Base-by-base conservation (phyloP, 768 basidiomycete species). In the Lactarius tabidus region DNA sequence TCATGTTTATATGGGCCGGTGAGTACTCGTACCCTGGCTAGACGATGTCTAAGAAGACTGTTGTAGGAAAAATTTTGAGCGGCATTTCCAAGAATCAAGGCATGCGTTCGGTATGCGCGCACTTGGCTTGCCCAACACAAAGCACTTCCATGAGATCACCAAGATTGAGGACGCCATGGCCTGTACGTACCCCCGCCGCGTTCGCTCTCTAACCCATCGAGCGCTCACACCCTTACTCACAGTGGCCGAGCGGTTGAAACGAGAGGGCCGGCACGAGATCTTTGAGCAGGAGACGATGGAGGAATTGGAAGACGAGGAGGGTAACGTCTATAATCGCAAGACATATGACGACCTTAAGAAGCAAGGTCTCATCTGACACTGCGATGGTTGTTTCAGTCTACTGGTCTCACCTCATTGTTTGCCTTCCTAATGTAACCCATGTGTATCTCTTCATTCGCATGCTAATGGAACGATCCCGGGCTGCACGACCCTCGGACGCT, bases 21-120 rank as follows among this genome's bases (percentile, higher is more conserved):
- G 70, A 63, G 84, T 70, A 62, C 48, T 52, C 10, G 23, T 51
- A n/a, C 12, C 26, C 26, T 3, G 3, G 14, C 15, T 5, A 10
- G 35, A 33, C 7, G 54, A 33, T 17, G 10, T 31, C 54, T 56
- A 23, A 60, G n/a, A 39, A 3, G 28, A n/a, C 17, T 14, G 20
- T 41, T n/a, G 35, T 72, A 90, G 93, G 74, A 96, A 96, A 85
- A 95, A 95, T 77, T 96, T 96, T 70, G 94, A 96, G 73, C 82
- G 93, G 58, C 95, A 97, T 79, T 96, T 97, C 80, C 94, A 95
- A 79, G 97, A 98, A 81, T 91, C 93, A 31, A 83, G 95, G 62
- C 97, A 99, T 77, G 92, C 97, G 1, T 98, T 98, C 70, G 97
- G 95, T 28, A 97, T 99, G 94, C 89, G 94, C 56, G 95, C 96